phyloP scores from a whole-genome alignment of 768 basidiomycete genomes.

The Rhodotorula diobovata region DNA sequence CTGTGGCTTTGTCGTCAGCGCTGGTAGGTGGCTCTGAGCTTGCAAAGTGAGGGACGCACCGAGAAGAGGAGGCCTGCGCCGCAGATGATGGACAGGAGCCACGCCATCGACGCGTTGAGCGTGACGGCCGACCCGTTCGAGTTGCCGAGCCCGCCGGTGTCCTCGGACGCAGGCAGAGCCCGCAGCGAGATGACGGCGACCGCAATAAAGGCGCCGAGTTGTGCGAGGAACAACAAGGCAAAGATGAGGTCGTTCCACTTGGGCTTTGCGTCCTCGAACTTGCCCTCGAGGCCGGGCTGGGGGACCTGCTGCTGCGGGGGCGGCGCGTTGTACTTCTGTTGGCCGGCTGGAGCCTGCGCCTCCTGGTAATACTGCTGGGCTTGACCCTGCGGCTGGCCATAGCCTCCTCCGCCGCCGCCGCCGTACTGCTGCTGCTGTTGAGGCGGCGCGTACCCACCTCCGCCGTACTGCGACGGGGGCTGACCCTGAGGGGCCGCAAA shows the following conservation, averaged over 20 bases:
- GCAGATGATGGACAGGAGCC: constrained; percentile 35
- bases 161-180: constrained; percentile 13
- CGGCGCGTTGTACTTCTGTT: constrained; percentile 1
- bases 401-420: background rate
- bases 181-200: constrained; percentile 40
- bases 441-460: background rate
- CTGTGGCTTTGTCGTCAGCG: no score
- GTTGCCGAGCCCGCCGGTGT: constrained; percentile 11
- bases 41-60: no score
- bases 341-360: background rate
- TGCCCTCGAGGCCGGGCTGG: constrained; percentile 18
- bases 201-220: constrained; percentile 42
- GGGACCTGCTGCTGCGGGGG: constrained; percentile 2
- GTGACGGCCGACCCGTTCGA: constrained; percentile 16
- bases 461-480: background rate
- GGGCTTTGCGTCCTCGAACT: constrained; percentile 35
- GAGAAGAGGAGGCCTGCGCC: constrained; percentile 40
- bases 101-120: constrained; percentile 26
- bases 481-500: no score
- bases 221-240: constrained; percentile 42
- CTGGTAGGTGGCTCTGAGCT: no score
- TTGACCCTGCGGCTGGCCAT: background rate
- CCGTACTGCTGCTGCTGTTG: background rate
- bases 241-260: constrained; percentile 41
- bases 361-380: constrained; percentile 8